Evolutionary conservation across 2,329 filamentous ascomycete genomes (phyloP).

Genomic region (Dendryphion nanum): DNA sequence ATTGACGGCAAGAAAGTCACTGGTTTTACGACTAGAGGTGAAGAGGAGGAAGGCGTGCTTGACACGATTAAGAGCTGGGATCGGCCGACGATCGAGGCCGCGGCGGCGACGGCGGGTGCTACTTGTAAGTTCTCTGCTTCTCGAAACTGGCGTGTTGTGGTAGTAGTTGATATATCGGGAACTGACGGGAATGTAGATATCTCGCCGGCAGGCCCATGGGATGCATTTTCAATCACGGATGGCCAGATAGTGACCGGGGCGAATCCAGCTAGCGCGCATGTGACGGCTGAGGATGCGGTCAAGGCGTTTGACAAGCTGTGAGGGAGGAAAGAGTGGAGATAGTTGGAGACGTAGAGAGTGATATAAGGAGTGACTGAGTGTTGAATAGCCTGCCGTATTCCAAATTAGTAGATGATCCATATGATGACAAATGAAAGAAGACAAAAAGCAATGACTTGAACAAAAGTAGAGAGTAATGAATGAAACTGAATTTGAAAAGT

Average conservation of each 20-base stretch:
- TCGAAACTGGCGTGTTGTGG: no score
- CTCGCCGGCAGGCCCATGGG: constrained; percentile 16
- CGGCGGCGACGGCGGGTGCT: constrained; percentile 21
- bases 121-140: constrained; percentile 9
- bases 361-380: no score
- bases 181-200: constrained; percentile 7
- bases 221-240: constrained; percentile 24
- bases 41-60: constrained; percentile 31
- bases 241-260: constrained; percentile 30
- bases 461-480: no score
- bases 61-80: constrained; percentile 34
- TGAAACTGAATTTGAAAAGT: no score
- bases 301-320: constrained; percentile 18
- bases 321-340: no score
- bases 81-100: constrained; percentile 24
- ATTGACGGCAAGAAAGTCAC: constrained; percentile 31
- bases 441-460: no score
- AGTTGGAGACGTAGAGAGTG: no score
- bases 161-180: background rate
- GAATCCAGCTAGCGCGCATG: constrained; percentile 29
- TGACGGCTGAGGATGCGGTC: constrained; percentile 27
- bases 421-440: no score
- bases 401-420: no score
- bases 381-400: no score
- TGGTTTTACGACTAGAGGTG: constrained; percentile 35